Evolutionary conservation across 2,329 filamentous ascomycete species (phyloP), one percentile per base, ranked within the genome.

Genomic region (Akanthomyces muscarius): DNA sequence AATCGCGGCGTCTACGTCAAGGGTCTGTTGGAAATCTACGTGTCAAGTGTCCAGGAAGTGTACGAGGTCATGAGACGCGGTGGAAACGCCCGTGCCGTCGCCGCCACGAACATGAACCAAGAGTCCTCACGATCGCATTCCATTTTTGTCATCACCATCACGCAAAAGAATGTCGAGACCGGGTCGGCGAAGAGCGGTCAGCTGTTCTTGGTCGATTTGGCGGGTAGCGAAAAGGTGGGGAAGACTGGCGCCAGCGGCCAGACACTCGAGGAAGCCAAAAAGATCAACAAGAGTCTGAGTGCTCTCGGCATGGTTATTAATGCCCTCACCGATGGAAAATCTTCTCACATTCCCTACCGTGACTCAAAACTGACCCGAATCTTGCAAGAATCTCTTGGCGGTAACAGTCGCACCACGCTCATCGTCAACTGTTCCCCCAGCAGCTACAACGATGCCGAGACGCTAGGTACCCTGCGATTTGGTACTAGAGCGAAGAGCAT

Each of bases 261-360:
- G 78, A 98, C 94, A 5, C 83, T 99, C 50, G 95, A 98, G 76
- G 95, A 99, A 76, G 95, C 95, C 65, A 98, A 98, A 83, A 99
- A 99, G 84, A 99, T 99, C 84, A 99, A 99, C 85, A 98, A 98
- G 84, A 97, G 92, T 83, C 85, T 99, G 81, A 97, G 93, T 79
- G 93, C 95, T 62, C 84, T 99, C 65, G 95, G 95, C 71, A 98
- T 97, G 93, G 95, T 98, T 79, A 99, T 99, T 83, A 98, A 98
- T 78, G 87, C 93, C 61, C 80, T 99, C 70, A 97, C 95, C 3
- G 95, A 98, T 75, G 94, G 93, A 73, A 97, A 96, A 90, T 97
- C 93, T 48, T 92, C 90, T 52, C 93, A 98, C 72, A 85, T 99
- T 67, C 95, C 95, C 1, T 99, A 98, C 77, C 89, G 95, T 83